A percentile compares a stretch with the other conserved stretches of the same genome.
Evolutionary conservation across 345 rosid genomes (phyloP).

Genomic region (Corymbia maculata): DNA sequence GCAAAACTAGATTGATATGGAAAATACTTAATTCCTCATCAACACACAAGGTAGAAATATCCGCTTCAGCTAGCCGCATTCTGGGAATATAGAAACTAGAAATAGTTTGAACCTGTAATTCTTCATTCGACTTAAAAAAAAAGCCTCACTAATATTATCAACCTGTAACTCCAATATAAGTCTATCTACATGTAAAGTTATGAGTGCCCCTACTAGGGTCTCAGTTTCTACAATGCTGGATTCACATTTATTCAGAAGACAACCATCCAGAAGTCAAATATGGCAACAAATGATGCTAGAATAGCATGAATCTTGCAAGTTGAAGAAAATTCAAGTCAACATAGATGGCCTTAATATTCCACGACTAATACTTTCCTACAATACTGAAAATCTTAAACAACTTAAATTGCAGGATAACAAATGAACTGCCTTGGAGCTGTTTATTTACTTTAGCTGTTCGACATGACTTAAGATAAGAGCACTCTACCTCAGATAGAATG

Average conservation of each 20-base stretch:
- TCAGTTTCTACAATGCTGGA: not conserved
- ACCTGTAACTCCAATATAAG: not conserved
- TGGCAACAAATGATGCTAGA: not conserved
- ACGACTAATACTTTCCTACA: not conserved
- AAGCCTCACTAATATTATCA: not conserved
- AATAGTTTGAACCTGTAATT: not conserved
- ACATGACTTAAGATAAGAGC: not conserved
- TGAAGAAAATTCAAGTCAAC: not conserved
- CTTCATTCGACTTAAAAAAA: not conserved
- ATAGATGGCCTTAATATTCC: not conserved
- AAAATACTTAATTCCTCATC: not conserved
- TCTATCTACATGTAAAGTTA: not conserved
- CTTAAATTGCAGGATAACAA: not conserved
- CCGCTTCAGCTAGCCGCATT: not conserved
- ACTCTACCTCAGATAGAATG: not conserved
- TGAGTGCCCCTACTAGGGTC: not conserved
- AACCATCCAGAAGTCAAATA: not conserved
- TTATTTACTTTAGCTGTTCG: not conserved
- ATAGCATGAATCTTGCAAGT: not conserved
- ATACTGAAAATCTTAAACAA: not conserved
- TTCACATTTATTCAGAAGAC: not conserved
- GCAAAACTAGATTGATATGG: not conserved
- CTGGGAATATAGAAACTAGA: not conserved
- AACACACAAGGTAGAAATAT: fast-evolving
- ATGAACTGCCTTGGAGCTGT: not conserved